Evolutionary conservation across 2,329 filamentous ascomycete species (phyloP).

Genomic region (Helicocarpus griseus): DNA sequence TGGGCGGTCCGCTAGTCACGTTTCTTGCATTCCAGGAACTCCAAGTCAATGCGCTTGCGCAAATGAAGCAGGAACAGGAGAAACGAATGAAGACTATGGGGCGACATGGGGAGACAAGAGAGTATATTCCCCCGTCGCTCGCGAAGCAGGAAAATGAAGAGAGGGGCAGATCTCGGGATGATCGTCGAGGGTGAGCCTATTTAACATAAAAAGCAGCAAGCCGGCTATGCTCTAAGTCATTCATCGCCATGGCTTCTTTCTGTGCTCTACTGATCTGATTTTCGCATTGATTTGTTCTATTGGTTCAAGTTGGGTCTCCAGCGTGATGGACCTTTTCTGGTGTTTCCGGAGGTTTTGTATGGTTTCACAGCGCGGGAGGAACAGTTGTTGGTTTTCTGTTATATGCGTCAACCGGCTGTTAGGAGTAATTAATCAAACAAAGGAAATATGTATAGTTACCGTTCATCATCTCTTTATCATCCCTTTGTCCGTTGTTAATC

Average conservation of each 20-base stretch:
- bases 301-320: too few species aligned
- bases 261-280: too few species aligned
- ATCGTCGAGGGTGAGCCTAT: background rate
- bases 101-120: slow-evolving; percentile 9
- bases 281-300: too few species aligned
- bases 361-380: too few species aligned
- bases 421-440: too few species aligned
- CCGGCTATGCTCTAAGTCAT: background rate
- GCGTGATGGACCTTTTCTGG: too few species aligned
- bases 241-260: background rate
- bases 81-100: slow-evolving; percentile 12
- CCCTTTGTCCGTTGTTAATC: too few species aligned
- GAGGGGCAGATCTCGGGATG: background rate
- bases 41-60: slow-evolving; percentile 22
- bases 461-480: too few species aligned
- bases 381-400: too few species aligned
- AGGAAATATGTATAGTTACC: too few species aligned
- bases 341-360: too few species aligned
- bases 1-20: slow-evolving; percentile 33
- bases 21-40: slow-evolving; percentile 32
- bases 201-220: background rate
- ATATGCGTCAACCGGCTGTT: too few species aligned
- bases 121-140: slow-evolving; percentile 8
- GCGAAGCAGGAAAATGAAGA: background rate
- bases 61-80: slow-evolving; percentile 25